Evolutionary conservation across 2,329 filamentous ascomycete genomes (phyloP), one percentile per base, ranked within the genome.

Genomic region (Scytalidium sp.): DNA sequence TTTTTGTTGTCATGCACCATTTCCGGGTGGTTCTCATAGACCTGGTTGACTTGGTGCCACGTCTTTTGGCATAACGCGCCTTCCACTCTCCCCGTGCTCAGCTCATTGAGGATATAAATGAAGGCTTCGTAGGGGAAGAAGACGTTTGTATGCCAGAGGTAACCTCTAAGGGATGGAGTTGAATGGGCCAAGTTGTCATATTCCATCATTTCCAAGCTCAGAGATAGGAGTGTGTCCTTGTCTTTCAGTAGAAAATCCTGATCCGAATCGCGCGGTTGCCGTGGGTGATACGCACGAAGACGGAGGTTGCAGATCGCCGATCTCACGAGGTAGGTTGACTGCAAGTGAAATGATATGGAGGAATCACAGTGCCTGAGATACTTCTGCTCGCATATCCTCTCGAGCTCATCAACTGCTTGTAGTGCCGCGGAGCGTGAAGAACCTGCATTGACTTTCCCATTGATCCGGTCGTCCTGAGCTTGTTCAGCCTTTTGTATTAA

Each of bases 31-130:
- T 64, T 56, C 5, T 62, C 58, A 45, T 61, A 67, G 8, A 60
- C 56, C 22, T 60, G 46, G 41, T 55, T 51, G n/a, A 67, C 56
- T 43, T 62, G 56, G n/a, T 53, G 46, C 66, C 66, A 67, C 17
- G 63, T 61, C 43, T 61, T 52, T 47, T 65, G 60, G 20, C 58
- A 56, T 36, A 61, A 42, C 8, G 60, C 55, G 19, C 67, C 62
- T 9, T 58, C 46, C 19, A 57, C 50, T n/a, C 63, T 55, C 36
- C 60, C 44, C 17, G 32, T n/a, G 6, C 62, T 52, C 19, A 70
- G 58, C 21, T 68, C 65, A 32, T 61, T 63, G 20, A 70, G 53
- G 17, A 43, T 36, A 15, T 41, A 42, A 21, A 50, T 43, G 21
- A 45, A 42, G 5, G 41, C 47, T 19, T 45, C 43, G 19, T 32